A percentile compares a stretch with the other conserved stretches of the same genome.
phyloP scores from a whole-genome alignment of 352 stramenopile species.

The Phytophthora tentaculata region DNA sequence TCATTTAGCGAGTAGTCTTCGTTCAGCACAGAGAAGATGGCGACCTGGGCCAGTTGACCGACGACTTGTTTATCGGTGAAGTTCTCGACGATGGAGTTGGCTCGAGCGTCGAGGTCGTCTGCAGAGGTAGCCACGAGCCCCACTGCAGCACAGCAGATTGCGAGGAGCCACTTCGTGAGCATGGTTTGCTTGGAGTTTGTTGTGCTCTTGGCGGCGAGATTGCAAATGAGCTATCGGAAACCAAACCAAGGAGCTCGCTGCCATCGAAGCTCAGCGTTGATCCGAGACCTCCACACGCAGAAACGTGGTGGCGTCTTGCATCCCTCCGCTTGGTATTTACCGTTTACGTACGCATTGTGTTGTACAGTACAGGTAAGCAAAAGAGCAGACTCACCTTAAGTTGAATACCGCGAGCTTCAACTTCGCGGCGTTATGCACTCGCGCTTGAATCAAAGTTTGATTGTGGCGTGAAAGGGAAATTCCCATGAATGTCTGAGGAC shows the following conservation, averaged over 20 bases:
- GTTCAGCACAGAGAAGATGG: conserved; percentile 26
- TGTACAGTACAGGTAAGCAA: not conserved
- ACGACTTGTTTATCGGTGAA: conserved; percentile 28
- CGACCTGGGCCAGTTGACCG: conserved; percentile 18
- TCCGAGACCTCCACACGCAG: not conserved
- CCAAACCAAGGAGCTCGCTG: conserved; percentile 5
- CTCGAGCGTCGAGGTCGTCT: conserved; percentile 25
- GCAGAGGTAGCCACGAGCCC: conserved; percentile 9
- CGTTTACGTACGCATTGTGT: not conserved
- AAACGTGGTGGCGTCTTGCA: not conserved
- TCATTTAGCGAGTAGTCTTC: conserved; percentile 53
- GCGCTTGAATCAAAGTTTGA: conserved; percentile 12
- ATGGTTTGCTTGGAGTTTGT: conserved; percentile 16
- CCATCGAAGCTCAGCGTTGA: not conserved
- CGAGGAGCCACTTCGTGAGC: conserved; percentile 32
- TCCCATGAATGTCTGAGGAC: too few species aligned
- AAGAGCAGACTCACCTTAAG: not conserved
- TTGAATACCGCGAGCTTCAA: conserved; percentile 14
- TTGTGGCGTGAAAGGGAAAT: conserved; percentile 13
- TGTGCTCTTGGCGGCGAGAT: conserved; percentile 19
- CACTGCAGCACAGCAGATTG: conserved; percentile 14
- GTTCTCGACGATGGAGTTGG: conserved; percentile 31
- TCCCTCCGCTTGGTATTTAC: conserved; percentile 2
- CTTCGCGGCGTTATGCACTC: conserved; percentile 21
- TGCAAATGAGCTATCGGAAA: conserved; percentile 18